Conservation (phyloP, 2,329 filamentous ascomycete species). For the Colletotrichum sp. region DNA sequence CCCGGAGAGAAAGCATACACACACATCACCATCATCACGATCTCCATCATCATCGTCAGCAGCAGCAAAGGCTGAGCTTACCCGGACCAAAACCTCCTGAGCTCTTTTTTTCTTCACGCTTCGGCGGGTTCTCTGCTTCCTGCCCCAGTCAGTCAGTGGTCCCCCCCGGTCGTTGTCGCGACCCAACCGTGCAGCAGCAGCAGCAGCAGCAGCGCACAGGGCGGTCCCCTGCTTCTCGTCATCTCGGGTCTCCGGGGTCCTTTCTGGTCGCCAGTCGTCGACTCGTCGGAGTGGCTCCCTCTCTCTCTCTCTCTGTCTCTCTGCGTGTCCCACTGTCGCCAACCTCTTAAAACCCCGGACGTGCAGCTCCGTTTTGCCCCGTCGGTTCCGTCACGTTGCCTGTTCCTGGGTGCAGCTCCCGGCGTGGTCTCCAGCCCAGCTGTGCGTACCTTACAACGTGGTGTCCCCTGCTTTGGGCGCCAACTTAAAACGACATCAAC, state of each 20-base stretch:
- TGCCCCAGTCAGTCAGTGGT: not conserved
- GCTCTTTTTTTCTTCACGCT: not conserved
- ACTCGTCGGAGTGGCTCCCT: not conserved
- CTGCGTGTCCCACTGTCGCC: not conserved
- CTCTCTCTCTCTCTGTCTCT: not conserved
- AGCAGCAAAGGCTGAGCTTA: not conserved
- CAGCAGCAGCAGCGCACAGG: not conserved
- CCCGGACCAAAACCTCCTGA: slow-evolving; percentile 19
- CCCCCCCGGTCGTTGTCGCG: not conserved
- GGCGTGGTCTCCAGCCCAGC: not conserved
- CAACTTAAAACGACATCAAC: slow-evolving; percentile 13
- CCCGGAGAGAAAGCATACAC: not conserved
- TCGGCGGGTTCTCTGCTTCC: not conserved
- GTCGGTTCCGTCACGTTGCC: slow-evolving; percentile 9
- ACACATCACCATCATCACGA: not conserved
- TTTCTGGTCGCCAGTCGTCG: not conserved
- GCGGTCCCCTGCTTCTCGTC: not conserved
- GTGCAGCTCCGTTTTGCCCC: slow-evolving; percentile 5
- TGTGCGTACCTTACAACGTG: not conserved
- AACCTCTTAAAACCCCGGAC: not conserved
- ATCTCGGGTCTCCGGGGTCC: not conserved
- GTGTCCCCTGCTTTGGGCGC: slow-evolving; percentile 1
- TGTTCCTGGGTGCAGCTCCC: not conserved
- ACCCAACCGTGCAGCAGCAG: not conserved
- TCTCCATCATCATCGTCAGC: not conserved